These are phyloP conservation scores for Scleroderma citrinum DNA, from an alignment of 768 basidiomycete genomes.

Conservation along the genomic window DNA sequence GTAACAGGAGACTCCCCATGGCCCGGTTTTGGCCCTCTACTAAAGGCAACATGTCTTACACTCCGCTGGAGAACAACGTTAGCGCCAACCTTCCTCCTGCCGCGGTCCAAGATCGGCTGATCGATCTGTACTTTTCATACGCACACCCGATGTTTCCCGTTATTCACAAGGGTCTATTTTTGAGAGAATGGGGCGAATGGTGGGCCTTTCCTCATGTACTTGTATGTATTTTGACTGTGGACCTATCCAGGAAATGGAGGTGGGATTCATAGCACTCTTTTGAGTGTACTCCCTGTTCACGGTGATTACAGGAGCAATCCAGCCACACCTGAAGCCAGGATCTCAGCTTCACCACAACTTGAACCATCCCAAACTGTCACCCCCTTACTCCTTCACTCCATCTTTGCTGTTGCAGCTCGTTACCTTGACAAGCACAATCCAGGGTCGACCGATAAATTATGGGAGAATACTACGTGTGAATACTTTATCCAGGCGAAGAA, in stretches of 20 bases:
- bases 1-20: constrained; percentile 63
- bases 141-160: constrained; percentile 82
- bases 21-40: constrained; percentile 67
- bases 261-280: constrained; percentile 1
- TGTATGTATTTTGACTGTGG: constrained; percentile 4
- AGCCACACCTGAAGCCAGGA: constrained; percentile 24
- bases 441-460: constrained; percentile 51
- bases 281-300: not conserved
- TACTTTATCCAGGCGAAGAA: constrained; percentile 58
- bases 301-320: constrained; percentile 28
- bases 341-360: constrained; percentile 16
- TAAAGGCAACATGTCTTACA: constrained; percentile 32
- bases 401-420: constrained; percentile 78
- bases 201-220: constrained; percentile 18
- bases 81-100: constrained; percentile 52
- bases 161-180: constrained; percentile 65
- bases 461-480: constrained; percentile 57
- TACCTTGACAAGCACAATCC: constrained; percentile 49
- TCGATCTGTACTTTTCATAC: constrained; percentile 76
- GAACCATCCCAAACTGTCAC: constrained; percentile 61
- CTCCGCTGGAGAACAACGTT: constrained; percentile 39
- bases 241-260: constrained; percentile 20
- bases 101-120: constrained; percentile 57
- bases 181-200: constrained; percentile 56
- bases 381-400: constrained; percentile 66